Evolutionary conservation across 768 basidiomycete species (phyloP).

Genomic region (Phylloporus scabripes): DNA sequence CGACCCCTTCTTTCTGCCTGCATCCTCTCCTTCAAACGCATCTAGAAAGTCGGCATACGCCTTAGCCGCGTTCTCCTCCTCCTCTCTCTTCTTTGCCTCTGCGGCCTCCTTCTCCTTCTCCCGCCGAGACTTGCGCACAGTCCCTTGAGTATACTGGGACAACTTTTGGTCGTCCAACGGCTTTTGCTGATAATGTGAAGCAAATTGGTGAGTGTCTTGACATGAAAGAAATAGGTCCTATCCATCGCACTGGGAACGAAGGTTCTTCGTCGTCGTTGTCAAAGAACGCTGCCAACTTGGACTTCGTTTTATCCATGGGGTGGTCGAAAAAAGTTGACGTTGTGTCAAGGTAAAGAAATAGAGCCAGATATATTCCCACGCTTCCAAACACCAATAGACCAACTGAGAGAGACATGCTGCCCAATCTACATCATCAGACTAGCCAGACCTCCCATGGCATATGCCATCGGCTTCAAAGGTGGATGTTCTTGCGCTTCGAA

Average conservation of each 20-base stretch:
- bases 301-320: constrained; percentile 33
- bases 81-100: constrained; percentile 81
- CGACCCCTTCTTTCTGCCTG: constrained; percentile 42
- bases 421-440: constrained; percentile 67
- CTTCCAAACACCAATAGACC: neutral
- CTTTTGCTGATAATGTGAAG: constrained; percentile 65
- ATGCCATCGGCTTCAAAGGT: constrained; percentile 91
- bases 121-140: constrained; percentile 79
- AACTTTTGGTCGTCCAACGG: constrained; percentile 80
- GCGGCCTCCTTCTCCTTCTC: constrained; percentile 93
- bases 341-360: constrained; percentile 1
- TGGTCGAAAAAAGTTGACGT: constrained; percentile 1
- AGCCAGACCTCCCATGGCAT: constrained; percentile 60
- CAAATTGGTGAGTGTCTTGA: constrained; percentile 55
- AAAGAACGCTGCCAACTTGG: constrained; percentile 72
- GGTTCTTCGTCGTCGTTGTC: constrained; percentile 80
- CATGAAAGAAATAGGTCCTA: constrained; percentile 53
- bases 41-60: constrained; percentile 83
- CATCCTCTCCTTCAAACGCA: constrained; percentile 72
- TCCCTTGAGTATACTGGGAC: constrained; percentile 82
- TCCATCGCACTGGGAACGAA: constrained; percentile 90
- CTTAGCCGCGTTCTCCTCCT: constrained; percentile 72
- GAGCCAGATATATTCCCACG: constrained; percentile 23
- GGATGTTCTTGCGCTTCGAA: constrained; percentile 89
- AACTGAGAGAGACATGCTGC: too few relatives aligned